Base-by-base conservation (phyloP, 2,329 filamentous ascomycete genomes). In the Beauveria brongniartii region DNA sequence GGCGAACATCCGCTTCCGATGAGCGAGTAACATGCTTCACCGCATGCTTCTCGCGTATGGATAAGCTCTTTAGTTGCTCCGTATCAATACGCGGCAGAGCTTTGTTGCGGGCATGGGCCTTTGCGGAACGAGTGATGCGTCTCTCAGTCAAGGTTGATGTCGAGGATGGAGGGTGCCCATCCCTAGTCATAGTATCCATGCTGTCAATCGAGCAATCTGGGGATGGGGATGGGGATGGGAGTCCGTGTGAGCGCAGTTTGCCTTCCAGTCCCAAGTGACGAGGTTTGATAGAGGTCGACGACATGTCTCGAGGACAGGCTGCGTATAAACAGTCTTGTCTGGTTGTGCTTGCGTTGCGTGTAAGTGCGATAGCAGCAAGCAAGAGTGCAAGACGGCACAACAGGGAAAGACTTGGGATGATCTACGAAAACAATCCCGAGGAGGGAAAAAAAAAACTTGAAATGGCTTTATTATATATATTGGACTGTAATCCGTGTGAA, bases 1-100 rank as follows among this genome's bases (percentile, higher is more conserved):
- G 62, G 57, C 66, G 14, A 26, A 66, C 26, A 61, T 51, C 5
- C 41, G 51, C 50, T 22, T 59, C 8, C 55, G 40, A 41, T 7
- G 47, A 52, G 24, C 20, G 37, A 6, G 18, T n/a, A 6, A 2
- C 18, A 18, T 57, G 30, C 7, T 28, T 50, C 1, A 8, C 43
- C 8, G 30, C 6, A 16, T 20, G n/a, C 20, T 26, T 58, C 5
- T 50, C 55, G 22, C 34, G 34, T 9, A 43, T 10, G 24, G 37
- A 51, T 12, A 52, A 37, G n/a, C 20, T 30, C 24, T 8, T 59
- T 1, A 44, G 37, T 47, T 51, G 24, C 37, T 59, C 56, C 9
- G 46, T 59, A 48, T 59, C 26, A 48, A 52, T 59, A n/a, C 34
- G 20, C 20, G 53, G 43, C 7, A 52, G 40, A 26, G n/a, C 22